Conservation (phyloP, 768 basidiomycete genomes). For the Phlebiopsis flavidoalba region DNA sequence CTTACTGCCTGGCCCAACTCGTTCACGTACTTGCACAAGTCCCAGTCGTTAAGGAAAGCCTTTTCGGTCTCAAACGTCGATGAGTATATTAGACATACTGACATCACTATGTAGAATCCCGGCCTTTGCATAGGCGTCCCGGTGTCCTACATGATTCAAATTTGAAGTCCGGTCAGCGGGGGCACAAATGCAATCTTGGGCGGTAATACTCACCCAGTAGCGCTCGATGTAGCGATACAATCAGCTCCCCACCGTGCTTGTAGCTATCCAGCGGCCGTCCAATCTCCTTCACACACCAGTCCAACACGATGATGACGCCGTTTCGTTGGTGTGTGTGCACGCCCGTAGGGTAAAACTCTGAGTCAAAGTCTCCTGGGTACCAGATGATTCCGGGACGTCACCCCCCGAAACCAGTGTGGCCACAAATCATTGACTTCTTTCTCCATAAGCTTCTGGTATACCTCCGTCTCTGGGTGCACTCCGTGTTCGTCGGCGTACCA, state of each 20-base stretch:
- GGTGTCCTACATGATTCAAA: constrained; percentile 9
- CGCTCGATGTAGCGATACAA: not conserved
- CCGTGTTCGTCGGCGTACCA: not conserved
- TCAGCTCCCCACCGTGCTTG: not conserved
- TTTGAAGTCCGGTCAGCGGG: not conserved
- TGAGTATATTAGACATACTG: constrained; percentile 17
- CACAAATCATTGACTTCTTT: not conserved
- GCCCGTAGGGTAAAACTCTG: not conserved
- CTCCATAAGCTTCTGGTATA: not conserved
- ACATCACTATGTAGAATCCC: constrained; percentile 16
- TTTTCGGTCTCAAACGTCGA: not conserved
- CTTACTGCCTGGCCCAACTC: not conserved
- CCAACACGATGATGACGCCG: not conserved
- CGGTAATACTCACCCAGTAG: not conserved
- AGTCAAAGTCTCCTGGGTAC: not conserved
- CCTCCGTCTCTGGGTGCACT: not conserved
- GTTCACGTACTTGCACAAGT: not conserved
- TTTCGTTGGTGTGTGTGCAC: not conserved
- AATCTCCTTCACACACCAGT: not conserved
- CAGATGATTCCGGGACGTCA: not conserved
- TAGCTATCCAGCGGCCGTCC: not conserved
- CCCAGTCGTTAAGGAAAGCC: constrained; percentile 9
- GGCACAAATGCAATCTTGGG: not conserved
- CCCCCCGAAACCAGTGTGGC: not conserved
- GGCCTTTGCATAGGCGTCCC: constrained; percentile 1